phyloP scores from a whole-genome alignment of 2,329 filamentous ascomycete genomes.

The Thelonectria olida region DNA sequence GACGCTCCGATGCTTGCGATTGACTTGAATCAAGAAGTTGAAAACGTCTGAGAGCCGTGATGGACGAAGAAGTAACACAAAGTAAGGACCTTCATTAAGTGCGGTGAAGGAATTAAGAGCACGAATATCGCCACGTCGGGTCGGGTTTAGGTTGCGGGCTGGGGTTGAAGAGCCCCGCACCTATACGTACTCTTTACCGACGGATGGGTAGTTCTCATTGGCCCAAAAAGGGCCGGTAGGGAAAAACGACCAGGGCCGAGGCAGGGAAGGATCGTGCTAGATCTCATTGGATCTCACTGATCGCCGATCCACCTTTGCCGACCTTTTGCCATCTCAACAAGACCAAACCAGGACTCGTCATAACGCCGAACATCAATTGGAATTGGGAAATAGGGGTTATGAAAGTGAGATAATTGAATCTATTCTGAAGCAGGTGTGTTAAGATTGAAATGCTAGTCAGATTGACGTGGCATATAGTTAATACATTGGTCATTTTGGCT shows the following conservation, averaged over 20 bases:
- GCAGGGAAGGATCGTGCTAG: neutral
- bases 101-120: conserved; percentile 24
- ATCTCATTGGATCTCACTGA: neutral
- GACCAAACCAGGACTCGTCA: no score
- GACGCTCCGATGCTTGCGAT: neutral
- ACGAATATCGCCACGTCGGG: conserved; percentile 17
- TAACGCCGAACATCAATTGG: no score
- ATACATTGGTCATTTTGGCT: no score
- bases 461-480: no score
- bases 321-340: neutral
- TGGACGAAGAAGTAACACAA: neutral
- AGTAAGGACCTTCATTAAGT: conserved; percentile 10
- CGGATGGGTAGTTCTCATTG: neutral
- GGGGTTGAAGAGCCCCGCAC: neutral
- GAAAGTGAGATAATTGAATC: no score
- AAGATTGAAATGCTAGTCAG: no score
- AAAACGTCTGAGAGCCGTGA: conserved; percentile 1
- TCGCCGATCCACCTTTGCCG: neutral
- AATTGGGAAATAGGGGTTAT: neutral
- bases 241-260: neutral
- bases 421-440: no score
- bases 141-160: conserved; percentile 10
- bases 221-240: neutral
- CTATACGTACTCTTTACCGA: neutral
- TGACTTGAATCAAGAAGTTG: conserved; percentile 1